Evolutionary conservation across 371 early-diverging fungal genomes (phyloP), one percentile per base, ranked within the genome.

Genomic region (Mortierella sp.): DNA sequence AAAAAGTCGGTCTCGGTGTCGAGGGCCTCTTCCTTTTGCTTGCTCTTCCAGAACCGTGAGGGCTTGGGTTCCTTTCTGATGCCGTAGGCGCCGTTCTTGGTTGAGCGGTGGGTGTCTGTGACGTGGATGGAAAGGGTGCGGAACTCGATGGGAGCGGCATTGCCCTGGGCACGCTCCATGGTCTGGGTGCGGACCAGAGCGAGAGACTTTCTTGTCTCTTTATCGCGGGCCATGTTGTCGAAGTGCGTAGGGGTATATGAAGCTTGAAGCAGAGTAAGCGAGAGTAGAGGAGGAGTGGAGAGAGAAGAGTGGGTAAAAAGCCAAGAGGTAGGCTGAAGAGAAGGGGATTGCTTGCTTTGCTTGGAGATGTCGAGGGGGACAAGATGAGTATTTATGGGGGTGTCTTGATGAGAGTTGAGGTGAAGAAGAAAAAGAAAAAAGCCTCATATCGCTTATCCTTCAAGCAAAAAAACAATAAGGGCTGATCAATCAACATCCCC

Each of bases 121-220:
- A 85, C 82, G 40, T 84, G 88, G 21, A 88, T 71, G 24, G 88
- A 88, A 1, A 85, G 70, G 4, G 88, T 82, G 13, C 85, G 82
- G 72, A 80, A 88, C 31, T 84, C 85, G 70, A 87, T 83, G 21
- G 88, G 88, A 19, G 77, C 79, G 46, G 85, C 81, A 31, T 85
- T 74, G 26, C 85, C 85, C 5, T 81, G 78, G 46, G 78, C 76
- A 19, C 85, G 85, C 81, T 85, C 86, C 67, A 85, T 69, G 54
- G 86, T 81, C 69, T 81, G 86, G 69, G 82, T 85, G 26, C 86
- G 81, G 14, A 79, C 79, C 31, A 85, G 71, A 1, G 82, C 86
- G 9, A 79, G 79, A 1, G 86, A 86, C 69, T 85, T 85, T 78
- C 76, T 71, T 14, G 24, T 53, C 21, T 85, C 85, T 69, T 85